Conservation (phyloP, 2,329 filamentous ascomycete species). For the Penicillium sclerotigenum region DNA sequence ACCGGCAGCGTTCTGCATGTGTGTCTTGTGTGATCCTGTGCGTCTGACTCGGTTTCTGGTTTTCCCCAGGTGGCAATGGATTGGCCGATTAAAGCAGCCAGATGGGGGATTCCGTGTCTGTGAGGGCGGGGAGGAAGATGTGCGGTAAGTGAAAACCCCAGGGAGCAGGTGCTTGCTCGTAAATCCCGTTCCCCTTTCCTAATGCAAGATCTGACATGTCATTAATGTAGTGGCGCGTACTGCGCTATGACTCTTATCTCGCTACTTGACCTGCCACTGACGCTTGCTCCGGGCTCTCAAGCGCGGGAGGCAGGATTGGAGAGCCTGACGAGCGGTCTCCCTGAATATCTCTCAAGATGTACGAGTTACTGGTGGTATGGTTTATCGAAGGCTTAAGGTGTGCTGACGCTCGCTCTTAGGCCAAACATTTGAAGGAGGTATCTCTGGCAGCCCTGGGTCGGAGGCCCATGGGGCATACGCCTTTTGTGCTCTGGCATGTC, state of each 20-base stretch:
- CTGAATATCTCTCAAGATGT: slow-evolving; percentile 78
- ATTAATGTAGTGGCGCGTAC: slow-evolving; percentile 70
- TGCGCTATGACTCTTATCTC: slow-evolving; percentile 83
- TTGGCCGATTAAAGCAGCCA: slow-evolving; percentile 78
- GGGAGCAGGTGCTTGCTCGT: not conserved
- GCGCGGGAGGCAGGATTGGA: slow-evolving; percentile 61
- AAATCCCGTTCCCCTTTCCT: slow-evolving; percentile 1
- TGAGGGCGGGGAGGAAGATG: slow-evolving; percentile 84
- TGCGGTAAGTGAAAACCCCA: slow-evolving; percentile 58
- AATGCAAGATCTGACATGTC: slow-evolving; percentile 17
- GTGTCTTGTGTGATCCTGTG: slow-evolving; percentile 1
- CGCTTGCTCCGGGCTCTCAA: slow-evolving; percentile 70
- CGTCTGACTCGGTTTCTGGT: slow-evolving; percentile 21
- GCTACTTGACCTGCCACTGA: slow-evolving; percentile 76
- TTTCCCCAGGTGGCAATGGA: slow-evolving; percentile 68
- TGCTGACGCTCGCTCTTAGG: slow-evolving; percentile 48
- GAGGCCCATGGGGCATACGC: slow-evolving; percentile 97
- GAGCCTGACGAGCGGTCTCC: slow-evolving; percentile 68
- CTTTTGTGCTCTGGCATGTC: slow-evolving; percentile 86
- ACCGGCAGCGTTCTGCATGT: not conserved
- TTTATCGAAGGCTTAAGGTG: not conserved
- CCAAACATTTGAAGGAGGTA: slow-evolving; percentile 93
- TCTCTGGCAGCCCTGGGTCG: slow-evolving; percentile 76
- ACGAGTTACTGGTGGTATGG: slow-evolving; percentile 39
- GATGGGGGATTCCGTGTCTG: slow-evolving; percentile 89